Evolutionary conservation across 345 rosid species (phyloP).

Genomic region (Euphorbia tirucalli): DNA sequence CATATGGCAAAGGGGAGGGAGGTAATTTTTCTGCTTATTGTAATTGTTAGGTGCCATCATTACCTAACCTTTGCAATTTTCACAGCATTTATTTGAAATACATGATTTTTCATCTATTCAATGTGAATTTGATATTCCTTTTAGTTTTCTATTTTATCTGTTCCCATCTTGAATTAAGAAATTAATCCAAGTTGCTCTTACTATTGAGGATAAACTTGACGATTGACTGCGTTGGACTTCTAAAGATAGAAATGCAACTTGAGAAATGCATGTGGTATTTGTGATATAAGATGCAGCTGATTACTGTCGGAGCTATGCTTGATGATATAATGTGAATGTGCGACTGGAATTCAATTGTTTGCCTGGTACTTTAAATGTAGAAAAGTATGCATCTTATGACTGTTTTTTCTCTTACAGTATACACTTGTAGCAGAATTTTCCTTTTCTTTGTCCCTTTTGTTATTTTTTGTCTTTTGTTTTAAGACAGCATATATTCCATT

Average conservation of each 20-base stretch:
- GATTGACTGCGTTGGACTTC: not conserved
- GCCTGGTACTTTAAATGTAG: not conserved
- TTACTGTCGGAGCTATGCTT: not conserved
- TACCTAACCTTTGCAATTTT: not conserved
- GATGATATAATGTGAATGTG: not conserved
- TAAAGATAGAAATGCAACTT: not conserved
- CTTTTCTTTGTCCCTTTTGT: not conserved
- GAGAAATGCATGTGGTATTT: not conserved
- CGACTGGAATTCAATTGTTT: not conserved
- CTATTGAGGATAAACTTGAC: not conserved
- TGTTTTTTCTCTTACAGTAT: not conserved
- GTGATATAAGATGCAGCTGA: not conserved
- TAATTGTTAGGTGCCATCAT: not conserved
- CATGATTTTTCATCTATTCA: not conserved
- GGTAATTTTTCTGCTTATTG: slow-evolving; percentile 35
- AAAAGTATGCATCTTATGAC: not conserved
- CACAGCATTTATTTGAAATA: not conserved
- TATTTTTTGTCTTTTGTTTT: not conserved
- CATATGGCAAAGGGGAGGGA: slow-evolving; percentile 53
- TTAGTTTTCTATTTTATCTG: not conserved
- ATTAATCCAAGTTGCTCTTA: not conserved
- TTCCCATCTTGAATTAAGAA: not conserved
- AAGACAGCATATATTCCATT: not conserved
- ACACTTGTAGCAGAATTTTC: not conserved
- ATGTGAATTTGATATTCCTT: not conserved